These are phyloP conservation scores for Radiomyces spectabilis DNA, from an alignment of 192 early-diverging fungal species.

Conservation along the genomic window DNA sequence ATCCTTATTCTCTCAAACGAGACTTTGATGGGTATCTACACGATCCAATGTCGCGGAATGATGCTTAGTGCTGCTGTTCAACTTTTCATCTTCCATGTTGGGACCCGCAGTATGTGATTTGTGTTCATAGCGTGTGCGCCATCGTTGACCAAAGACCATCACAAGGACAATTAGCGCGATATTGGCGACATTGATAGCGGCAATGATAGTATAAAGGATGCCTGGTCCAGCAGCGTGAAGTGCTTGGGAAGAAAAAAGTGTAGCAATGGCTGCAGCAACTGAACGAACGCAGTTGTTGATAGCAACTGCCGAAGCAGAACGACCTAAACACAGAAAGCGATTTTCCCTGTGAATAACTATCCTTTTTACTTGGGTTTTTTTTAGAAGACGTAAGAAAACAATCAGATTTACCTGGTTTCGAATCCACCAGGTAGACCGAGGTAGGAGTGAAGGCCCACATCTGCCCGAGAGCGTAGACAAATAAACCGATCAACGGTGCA, in stretches of 20 bases:
- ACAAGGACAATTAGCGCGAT: not conserved
- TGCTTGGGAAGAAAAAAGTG: constrained; percentile 2
- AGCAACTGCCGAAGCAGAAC: too few relatives aligned
- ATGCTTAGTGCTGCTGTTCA: too few relatives aligned
- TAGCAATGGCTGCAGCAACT: constrained; percentile 2
- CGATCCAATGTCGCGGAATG: too few relatives aligned
- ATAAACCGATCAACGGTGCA: not conserved
- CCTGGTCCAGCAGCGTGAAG: constrained; percentile 1
- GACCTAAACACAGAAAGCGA: too few relatives aligned
- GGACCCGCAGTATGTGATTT: not conserved
- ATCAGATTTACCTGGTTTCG: constrained; percentile 2
- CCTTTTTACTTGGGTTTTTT: too few relatives aligned
- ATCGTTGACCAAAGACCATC: not conserved
- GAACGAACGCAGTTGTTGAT: constrained; percentile 9
- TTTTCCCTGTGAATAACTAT: too few relatives aligned
- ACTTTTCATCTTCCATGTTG: not conserved
- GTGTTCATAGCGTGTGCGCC: not conserved
- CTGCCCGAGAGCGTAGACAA: constrained; percentile 10
- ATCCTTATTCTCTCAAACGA: too few relatives aligned
- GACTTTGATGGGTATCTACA: too few relatives aligned
- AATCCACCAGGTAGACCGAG: constrained; percentile 8
- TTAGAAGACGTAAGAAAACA: too few relatives aligned
- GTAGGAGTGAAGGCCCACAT: constrained; percentile 10
- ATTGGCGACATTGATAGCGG: constrained; percentile 5
- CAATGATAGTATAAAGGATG: constrained; percentile 1